Percentiles rank a stretch among this genome's conserved stretches.
Evolutionary conservation across 495 filamentous ascomycete genomes (phyloP).

Genomic region (Platismatia glauca): DNA sequence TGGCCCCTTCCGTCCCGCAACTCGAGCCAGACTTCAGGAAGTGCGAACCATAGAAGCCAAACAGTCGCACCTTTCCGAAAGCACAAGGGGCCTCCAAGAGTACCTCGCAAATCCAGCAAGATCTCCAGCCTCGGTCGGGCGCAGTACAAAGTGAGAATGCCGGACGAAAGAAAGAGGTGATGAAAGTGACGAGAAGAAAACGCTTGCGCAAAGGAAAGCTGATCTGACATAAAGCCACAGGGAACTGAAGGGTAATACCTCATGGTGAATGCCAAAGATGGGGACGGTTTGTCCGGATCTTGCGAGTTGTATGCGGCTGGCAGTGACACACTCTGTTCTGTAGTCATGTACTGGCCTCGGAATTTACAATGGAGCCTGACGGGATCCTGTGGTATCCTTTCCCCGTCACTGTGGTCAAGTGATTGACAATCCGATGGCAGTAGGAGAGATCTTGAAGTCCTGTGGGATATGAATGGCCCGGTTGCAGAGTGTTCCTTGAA

Average conservation of each 20-base stretch:
- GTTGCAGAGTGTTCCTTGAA: background rate
- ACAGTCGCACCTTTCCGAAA: background rate
- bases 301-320: conserved; percentile 18
- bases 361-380: conserved; percentile 5
- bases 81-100: background rate
- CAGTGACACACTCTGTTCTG: conserved; percentile 17
- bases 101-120: background rate
- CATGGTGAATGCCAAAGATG: conserved; percentile 2
- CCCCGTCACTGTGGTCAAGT: background rate
- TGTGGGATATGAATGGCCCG: conserved; percentile 2
- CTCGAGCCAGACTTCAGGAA: background rate
- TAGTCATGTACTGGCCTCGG: background rate
- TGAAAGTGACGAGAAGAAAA: conserved; percentile 30
- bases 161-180: conserved; percentile 46
- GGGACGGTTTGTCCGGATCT: conserved; percentile 12
- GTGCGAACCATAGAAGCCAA: background rate
- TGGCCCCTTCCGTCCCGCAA: background rate
- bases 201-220: conserved; percentile 6
- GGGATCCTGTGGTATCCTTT: background rate
- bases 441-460: background rate
- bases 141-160: conserved; percentile 36
- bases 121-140: background rate
- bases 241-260: conserved; percentile 23
- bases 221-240: background rate
- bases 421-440: conserved; percentile 1